A percentile compares a stretch with the other conserved stretches of the same genome.
Evolutionary conservation across 371 early-diverging fungal species (phyloP).

Genomic region (Mortierella sp.): DNA sequence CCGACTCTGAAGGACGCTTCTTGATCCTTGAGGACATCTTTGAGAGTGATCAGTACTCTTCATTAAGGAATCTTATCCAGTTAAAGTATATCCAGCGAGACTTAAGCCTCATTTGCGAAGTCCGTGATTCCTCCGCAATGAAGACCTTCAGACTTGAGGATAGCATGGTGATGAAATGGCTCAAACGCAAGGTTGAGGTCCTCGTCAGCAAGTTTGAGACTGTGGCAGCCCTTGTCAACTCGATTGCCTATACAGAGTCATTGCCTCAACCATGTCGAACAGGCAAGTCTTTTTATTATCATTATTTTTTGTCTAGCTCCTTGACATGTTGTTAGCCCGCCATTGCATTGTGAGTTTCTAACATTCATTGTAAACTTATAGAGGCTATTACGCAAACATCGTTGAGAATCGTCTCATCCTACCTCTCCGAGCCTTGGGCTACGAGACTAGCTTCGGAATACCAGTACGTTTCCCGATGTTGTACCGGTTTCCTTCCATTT

Average conservation of each 20-base stretch:
- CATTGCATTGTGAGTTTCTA: neutral
- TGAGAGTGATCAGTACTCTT: conserved; percentile 50
- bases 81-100: conserved; percentile 13
- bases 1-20: conserved; percentile 32
- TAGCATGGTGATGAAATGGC: conserved; percentile 27
- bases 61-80: conserved; percentile 27
- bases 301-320: neutral
- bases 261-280: conserved; percentile 25
- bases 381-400: conserved; percentile 41
- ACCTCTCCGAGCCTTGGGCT: conserved; percentile 42
- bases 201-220: conserved; percentile 24
- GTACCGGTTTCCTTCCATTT: too few relatives aligned
- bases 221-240: conserved; percentile 17
- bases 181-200: conserved; percentile 33
- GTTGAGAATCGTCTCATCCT: conserved; percentile 29
- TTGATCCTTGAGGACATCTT: conserved; percentile 28
- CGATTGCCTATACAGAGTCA: conserved; percentile 48
- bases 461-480: conserved; percentile 23
- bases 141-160: conserved; percentile 39
- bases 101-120: conserved; percentile 29
- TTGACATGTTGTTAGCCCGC: neutral
- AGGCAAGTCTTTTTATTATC: conserved; percentile 13
- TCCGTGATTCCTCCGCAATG: conserved; percentile 8
- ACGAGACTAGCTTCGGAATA: conserved; percentile 34
- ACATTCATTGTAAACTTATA: neutral